Evolutionary conservation across 1,284 basidiomycete species (phyloP).

Genomic region (Paramarasmius palmivorus): DNA sequence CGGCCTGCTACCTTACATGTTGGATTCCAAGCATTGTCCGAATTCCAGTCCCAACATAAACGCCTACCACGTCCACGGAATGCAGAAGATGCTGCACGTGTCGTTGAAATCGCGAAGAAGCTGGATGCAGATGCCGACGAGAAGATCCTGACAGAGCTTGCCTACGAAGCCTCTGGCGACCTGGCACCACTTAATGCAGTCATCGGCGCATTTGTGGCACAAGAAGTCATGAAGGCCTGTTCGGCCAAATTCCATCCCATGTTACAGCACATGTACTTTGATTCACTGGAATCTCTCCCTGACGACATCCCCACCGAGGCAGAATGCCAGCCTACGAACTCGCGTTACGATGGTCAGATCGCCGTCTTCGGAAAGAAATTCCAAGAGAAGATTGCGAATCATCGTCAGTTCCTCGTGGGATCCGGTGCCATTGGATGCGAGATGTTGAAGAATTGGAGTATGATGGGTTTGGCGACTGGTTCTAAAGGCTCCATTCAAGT

Average conservation of each 20-base stretch:
- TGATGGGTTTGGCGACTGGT: constrained; percentile 95
- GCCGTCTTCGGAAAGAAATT: constrained; percentile 94
- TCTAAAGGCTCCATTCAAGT: constrained; percentile 87
- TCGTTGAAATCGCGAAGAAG: constrained; percentile 81
- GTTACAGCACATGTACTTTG: constrained; percentile 95
- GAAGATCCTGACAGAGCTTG: constrained; percentile 81
- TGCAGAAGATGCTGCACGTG: constrained; percentile 71
- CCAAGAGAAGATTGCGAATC: constrained; percentile 91
- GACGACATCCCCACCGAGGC: constrained; percentile 73
- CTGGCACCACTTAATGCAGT: constrained; percentile 92
- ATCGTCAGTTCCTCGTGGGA: constrained; percentile 96
- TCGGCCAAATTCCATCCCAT: constrained; percentile 99
- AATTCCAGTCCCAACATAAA: constrained; percentile 71
- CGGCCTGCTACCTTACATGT: constrained; percentile 89
- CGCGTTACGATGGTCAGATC: constrained; percentile 94
- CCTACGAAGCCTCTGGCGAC: constrained; percentile 94
- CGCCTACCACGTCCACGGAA: constrained; percentile 87
- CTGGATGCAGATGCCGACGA: constrained; percentile 78
- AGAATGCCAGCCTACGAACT: constrained; percentile 83
- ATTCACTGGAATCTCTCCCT: constrained; percentile 95
- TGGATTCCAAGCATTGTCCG: constrained; percentile 93
- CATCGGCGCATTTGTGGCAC: constrained; percentile 96
- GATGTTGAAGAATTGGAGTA: constrained; percentile 99
- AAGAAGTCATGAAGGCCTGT: constrained; percentile 97
- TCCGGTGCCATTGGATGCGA: constrained; percentile 99